Conservation (phyloP, 805 yeast species). For the Wickerhamiella brachini region DNA sequence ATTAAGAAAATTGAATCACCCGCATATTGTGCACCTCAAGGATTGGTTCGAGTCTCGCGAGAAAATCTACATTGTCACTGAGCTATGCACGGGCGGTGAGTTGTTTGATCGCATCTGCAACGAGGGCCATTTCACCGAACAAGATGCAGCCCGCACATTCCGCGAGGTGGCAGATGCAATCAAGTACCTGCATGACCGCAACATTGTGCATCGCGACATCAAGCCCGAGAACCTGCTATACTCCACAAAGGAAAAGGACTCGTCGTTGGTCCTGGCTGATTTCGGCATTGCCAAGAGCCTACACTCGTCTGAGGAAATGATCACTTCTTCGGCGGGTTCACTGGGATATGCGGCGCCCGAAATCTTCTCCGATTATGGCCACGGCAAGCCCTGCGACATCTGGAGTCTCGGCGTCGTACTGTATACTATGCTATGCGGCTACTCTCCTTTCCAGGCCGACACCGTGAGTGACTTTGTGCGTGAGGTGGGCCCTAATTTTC, state of each 20-base stretch:
- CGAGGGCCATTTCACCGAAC: slow-evolving; percentile 76
- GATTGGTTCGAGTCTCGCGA: slow-evolving; percentile 93
- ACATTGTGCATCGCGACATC: slow-evolving; percentile 86
- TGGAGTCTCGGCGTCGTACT: slow-evolving; percentile 94
- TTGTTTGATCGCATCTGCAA: slow-evolving; percentile 74
- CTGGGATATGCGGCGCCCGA: slow-evolving; percentile 98
- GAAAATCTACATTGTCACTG: slow-evolving; percentile 86
- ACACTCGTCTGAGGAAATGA: slow-evolving; percentile 41
- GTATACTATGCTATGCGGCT: slow-evolving; percentile 81
- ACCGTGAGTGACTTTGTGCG: slow-evolving; percentile 64
- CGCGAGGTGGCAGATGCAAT: slow-evolving; percentile 67
- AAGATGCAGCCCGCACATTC: slow-evolving; percentile 66
- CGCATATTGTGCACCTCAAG: slow-evolving; percentile 75
- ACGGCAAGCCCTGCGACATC: slow-evolving; percentile 89
- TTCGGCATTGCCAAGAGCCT: slow-evolving; percentile 87
- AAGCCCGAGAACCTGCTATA: slow-evolving; percentile 89
- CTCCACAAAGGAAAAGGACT: slow-evolving; percentile 41
- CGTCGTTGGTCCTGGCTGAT: slow-evolving; percentile 79
- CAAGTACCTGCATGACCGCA: slow-evolving; percentile 54
- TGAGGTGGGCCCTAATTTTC: slow-evolving; percentile 60
- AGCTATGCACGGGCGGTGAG: slow-evolving; percentile 93
- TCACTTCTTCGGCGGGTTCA: slow-evolving; percentile 73
- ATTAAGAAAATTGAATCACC: slow-evolving; percentile 56
- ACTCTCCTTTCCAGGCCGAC: slow-evolving; percentile 82
- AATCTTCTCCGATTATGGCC: slow-evolving; percentile 66